phyloP scores from a whole-genome alignment of 345 rosid species.

The Murraya koenigii region DNA sequence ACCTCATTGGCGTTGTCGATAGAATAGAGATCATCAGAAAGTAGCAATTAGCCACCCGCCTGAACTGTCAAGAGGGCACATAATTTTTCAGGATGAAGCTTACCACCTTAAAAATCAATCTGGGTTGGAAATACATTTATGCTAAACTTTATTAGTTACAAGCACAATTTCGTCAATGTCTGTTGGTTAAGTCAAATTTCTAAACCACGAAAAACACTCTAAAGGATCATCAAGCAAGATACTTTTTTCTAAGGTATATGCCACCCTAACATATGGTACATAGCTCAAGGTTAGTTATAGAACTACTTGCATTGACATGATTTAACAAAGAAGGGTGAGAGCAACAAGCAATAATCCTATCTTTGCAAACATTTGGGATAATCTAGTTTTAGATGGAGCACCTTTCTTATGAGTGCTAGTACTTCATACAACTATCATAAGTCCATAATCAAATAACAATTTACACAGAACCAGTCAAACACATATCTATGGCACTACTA shows the following conservation, averaged over 20 bases:
- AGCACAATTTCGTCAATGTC: not conserved
- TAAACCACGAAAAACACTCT: not conserved
- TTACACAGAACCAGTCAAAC: not conserved
- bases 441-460: not conserved
- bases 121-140: not conserved
- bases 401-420: not conserved
- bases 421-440: not conserved
- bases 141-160: not conserved
- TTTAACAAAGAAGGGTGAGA: not conserved
- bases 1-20: conserved; percentile 97
- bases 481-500: not conserved
- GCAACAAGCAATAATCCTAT: not conserved
- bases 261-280: not conserved
- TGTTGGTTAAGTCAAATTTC: not conserved
- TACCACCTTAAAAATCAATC: not conserved
- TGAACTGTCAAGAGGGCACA: conserved; percentile 71
- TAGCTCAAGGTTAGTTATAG: not conserved
- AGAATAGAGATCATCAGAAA: conserved; percentile 91
- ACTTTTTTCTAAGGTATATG: not conserved
- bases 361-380: not conserved
- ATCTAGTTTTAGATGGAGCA: not conserved
- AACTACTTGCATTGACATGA: not conserved
- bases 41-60: conserved; percentile 98
- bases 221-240: not conserved
- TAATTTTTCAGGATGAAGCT: conserved; percentile 29